phyloP scores from a whole-genome alignment of 345 rosid genomes.

The Lenwebbia sp. region DNA sequence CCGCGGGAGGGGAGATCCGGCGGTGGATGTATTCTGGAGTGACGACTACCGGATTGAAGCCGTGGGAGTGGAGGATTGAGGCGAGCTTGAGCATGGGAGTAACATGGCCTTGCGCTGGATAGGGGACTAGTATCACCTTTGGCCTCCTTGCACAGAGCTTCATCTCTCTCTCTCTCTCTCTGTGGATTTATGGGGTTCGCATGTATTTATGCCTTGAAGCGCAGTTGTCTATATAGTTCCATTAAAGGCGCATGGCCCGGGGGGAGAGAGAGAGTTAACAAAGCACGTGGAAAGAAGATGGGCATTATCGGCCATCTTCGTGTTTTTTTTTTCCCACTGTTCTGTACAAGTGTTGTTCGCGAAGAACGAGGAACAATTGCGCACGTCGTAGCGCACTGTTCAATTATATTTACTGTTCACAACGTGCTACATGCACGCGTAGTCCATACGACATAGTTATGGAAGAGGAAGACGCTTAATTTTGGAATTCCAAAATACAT shows the following conservation, averaged over 20 bases:
- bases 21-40: conserved; percentile 49
- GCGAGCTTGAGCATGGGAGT: conserved; percentile 68
- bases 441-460: background rate
- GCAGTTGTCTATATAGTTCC: background rate
- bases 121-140: conserved; percentile 56
- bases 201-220: background rate
- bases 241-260: background rate
- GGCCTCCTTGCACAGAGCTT: conserved; percentile 1
- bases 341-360: background rate
- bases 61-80: conserved; percentile 21
- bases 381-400: background rate
- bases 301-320: background rate
- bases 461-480: background rate
- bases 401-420: background rate
- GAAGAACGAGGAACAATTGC: background rate
- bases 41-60: conserved; percentile 39
- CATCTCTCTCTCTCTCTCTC: background rate
- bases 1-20: conserved; percentile 6
- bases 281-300: background rate
- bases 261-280: background rate
- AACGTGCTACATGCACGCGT: background rate
- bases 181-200: background rate
- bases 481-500: background rate
- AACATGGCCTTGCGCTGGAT: conserved; percentile 80
- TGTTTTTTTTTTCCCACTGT: background rate